Evolutionary conservation across 2,329 filamentous ascomycete genomes (phyloP).

Genomic region (Botrytis sinoallii): DNA sequence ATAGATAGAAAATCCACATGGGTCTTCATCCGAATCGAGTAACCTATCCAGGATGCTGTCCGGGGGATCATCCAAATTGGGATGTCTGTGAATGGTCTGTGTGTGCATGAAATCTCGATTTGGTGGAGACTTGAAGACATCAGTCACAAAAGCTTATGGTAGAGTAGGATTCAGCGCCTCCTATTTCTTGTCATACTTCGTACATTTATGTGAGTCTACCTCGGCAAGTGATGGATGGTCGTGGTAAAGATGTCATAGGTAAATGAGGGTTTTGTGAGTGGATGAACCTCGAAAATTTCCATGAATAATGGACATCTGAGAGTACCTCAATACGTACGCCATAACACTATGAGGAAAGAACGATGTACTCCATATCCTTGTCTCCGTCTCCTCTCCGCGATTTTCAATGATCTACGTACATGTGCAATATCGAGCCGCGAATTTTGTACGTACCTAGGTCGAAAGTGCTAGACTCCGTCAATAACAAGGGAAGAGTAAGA

Average conservation of each 20-base stretch:
- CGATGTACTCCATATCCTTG: neutral
- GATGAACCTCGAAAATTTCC: neutral
- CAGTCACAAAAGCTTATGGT: neutral
- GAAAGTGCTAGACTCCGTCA: neutral
- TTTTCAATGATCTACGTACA: neutral
- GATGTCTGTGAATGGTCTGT: constrained; percentile 12
- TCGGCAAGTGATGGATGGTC: neutral
- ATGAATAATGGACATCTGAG: neutral
- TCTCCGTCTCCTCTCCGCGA: neutral
- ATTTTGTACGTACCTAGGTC: neutral
- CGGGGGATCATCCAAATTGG: constrained; percentile 14
- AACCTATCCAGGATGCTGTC: neutral
- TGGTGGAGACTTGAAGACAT: neutral
- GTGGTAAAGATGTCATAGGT: neutral
- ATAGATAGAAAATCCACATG: constrained; percentile 8
- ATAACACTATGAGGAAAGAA: neutral
- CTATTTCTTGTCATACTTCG: neutral
- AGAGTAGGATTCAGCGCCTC: neutral
- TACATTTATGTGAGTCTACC: neutral
- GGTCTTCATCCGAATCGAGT: constrained; percentile 6
- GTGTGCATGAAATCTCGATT: constrained; percentile 1
- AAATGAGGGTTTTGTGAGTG: neutral
- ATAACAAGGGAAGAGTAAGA: neutral
- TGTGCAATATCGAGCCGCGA: neutral
- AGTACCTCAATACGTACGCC: neutral